These are phyloP conservation scores for Crucibulum laeve DNA, from an alignment of 768 basidiomycete species.

Conservation along the genomic window DNA sequence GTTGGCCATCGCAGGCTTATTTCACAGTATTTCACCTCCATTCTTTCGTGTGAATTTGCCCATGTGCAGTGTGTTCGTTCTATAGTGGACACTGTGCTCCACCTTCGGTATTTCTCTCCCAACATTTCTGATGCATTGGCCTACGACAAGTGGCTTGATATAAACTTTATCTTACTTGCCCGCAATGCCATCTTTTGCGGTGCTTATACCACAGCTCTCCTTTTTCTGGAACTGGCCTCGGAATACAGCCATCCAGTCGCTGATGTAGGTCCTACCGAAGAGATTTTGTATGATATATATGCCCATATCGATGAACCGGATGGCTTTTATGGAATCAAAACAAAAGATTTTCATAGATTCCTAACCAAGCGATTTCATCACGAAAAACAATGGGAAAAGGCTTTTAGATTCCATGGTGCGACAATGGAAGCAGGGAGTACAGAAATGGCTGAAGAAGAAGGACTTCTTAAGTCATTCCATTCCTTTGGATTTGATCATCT, in stretches of 20 bases:
- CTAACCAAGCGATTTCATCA: slow-evolving; percentile 87
- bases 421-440: slow-evolving; percentile 58
- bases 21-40: slow-evolving; percentile 53
- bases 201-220: slow-evolving; percentile 83
- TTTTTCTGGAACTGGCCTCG: slow-evolving; percentile 80
- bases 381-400: slow-evolving; percentile 89
- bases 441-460: slow-evolving; percentile 43
- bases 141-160: slow-evolving; percentile 76
- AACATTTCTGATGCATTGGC: slow-evolving; percentile 31
- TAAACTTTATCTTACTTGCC: slow-evolving; percentile 72
- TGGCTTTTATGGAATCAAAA: slow-evolving; percentile 93
- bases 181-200: slow-evolving; percentile 72
- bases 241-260: slow-evolving; percentile 35
- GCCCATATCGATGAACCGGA: slow-evolving; percentile 96
- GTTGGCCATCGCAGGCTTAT: slow-evolving; percentile 18
- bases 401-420: slow-evolving; percentile 88
- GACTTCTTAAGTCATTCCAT: slow-evolving; percentile 77
- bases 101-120: slow-evolving; percentile 72
- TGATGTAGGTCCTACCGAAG: slow-evolving; percentile 41
- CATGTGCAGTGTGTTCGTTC: slow-evolving; percentile 43
- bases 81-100: slow-evolving; percentile 73
- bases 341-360: slow-evolving; percentile 71
- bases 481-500: slow-evolving; percentile 87
- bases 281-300: slow-evolving; percentile 88
- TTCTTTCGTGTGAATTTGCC: slow-evolving; percentile 39